A percentile compares a stretch with the other conserved stretches of the same genome.
Conservation (phyloP, 352 stramenopile species). For the Phytopythium sindhum region DNA sequence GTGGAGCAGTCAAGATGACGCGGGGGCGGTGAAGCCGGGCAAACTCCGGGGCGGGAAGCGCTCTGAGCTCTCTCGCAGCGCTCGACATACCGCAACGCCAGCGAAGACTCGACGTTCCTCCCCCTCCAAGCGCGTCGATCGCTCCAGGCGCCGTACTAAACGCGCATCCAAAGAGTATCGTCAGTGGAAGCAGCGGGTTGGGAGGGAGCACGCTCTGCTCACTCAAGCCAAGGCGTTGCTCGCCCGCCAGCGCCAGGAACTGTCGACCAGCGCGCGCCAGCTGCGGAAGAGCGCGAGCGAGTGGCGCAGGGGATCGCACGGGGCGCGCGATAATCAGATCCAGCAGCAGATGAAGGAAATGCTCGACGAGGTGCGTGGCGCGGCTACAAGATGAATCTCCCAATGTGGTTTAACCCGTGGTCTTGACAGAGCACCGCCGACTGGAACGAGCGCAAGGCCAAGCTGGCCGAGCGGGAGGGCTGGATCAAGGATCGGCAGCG, state of each 20-base stretch:
- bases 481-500: constrained; percentile 49
- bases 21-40: not conserved
- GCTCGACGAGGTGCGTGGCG: constrained; percentile 43
- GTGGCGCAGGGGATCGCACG: constrained; percentile 38
- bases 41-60: not conserved
- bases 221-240: constrained; percentile 39
- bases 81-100: not conserved
- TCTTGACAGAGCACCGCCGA: constrained; percentile 26
- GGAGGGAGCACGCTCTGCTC: constrained; percentile 44
- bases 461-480: constrained; percentile 41
- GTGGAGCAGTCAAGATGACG: not conserved
- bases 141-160: constrained; percentile 7
- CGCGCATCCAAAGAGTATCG: constrained; percentile 15
- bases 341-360: constrained; percentile 59
- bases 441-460: constrained; percentile 44
- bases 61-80: not conserved
- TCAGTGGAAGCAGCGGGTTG: constrained; percentile 47
- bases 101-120: not conserved
- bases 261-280: constrained; percentile 50
- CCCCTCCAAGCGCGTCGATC: not conserved
- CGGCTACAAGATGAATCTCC: not conserved
- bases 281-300: constrained; percentile 48
- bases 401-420: not conserved
- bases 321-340: constrained; percentile 22
- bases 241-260: constrained; percentile 38